Evolutionary conservation across 2,329 filamentous ascomycete species (phyloP).

Genomic region (Phyllosticta capitalensis): DNA sequence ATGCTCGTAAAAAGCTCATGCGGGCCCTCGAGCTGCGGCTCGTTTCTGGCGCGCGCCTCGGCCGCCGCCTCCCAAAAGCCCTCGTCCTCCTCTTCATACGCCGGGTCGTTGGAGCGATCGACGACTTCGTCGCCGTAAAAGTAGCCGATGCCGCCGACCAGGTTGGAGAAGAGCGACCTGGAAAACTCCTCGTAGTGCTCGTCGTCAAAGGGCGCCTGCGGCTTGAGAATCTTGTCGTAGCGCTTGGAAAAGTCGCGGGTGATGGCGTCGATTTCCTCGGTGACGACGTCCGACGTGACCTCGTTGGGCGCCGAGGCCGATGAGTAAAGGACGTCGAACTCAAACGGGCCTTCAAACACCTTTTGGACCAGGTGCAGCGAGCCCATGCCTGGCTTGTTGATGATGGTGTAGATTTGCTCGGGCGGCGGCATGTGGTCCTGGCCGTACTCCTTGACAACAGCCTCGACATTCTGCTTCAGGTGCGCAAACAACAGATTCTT

Average conservation of each 20-base stretch:
- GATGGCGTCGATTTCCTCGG: slow-evolving; percentile 56
- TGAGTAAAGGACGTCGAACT: slow-evolving; percentile 85
- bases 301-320: slow-evolving; percentile 56
- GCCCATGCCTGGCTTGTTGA: slow-evolving; percentile 57
- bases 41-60: slow-evolving; percentile 60
- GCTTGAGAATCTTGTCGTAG: slow-evolving; percentile 63
- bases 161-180: slow-evolving; percentile 85
- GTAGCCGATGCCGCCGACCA: slow-evolving; percentile 89
- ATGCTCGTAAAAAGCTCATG: slow-evolving; percentile 85
- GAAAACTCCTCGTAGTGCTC: slow-evolving; percentile 70
- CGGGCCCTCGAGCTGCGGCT: slow-evolving; percentile 66
- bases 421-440: slow-evolving; percentile 66
- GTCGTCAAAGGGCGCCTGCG: slow-evolving; percentile 65
- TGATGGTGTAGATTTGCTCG: slow-evolving; percentile 73
- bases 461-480: slow-evolving; percentile 55
- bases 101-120: slow-evolving; percentile 81
- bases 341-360: slow-evolving; percentile 79
- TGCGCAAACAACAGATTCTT: slow-evolving; percentile 57
- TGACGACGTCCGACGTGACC: slow-evolving; percentile 54
- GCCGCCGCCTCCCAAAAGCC: slow-evolving; percentile 91
- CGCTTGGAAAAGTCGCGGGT: slow-evolving; percentile 62
- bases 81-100: slow-evolving; percentile 92
- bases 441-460: slow-evolving; percentile 48
- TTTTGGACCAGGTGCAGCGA: slow-evolving; percentile 89
- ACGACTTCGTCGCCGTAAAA: slow-evolving; percentile 84